Base-by-base conservation (phyloP, 345 rosid genomes). In the Hibiscus tridactylites region DNA sequence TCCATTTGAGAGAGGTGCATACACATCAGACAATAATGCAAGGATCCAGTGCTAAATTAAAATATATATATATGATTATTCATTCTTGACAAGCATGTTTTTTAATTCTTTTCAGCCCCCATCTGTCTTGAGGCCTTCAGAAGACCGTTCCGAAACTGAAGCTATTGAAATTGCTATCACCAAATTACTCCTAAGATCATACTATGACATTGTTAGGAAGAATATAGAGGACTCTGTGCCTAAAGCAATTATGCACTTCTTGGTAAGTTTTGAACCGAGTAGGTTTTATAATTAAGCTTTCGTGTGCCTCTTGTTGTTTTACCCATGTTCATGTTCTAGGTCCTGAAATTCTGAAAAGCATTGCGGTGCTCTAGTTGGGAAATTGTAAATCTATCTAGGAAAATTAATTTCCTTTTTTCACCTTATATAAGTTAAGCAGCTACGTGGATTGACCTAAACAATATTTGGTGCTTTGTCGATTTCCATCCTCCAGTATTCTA, bases 201-300 rank as follows among this genome's bases (percentile, higher is more conserved):
- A 96, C 77, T 96, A 92, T 21, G 96, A 92, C 83, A 91, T 96
- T 80, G 99, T 89, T 35, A 82, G 99, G 79, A 96, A 88, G 87
- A 92, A 92, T 79, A 84, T 96, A 37, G 93, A 89, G 83, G 98
- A 96, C 79, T 81, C 80, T 3, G 77, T 91, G 61, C 99, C 99
- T 29, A 96, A 92, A 84, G 92, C 99, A 71, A 91, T 96, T 73
- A 96, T 96, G 95, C 99, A 92, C 81, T 96, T 96, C 80, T 83
- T 96, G 93, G 99, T 80, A 85, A 82, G 74, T 75, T 68, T 33
- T 8, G 12, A 65, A 49, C 69, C 19, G 13, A 47, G n/a, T 50
- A 44, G 13, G 57, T 53, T 39, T 60, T 59, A n/a, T 66, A 10
- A 37, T 67, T 76, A 47, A n/a, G 1, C 49, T 31, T 64, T 37